These are phyloP conservation scores for Seiridium cupressi DNA, from an alignment of 2,329 filamentous ascomycete genomes.

Conservation along the genomic window DNA sequence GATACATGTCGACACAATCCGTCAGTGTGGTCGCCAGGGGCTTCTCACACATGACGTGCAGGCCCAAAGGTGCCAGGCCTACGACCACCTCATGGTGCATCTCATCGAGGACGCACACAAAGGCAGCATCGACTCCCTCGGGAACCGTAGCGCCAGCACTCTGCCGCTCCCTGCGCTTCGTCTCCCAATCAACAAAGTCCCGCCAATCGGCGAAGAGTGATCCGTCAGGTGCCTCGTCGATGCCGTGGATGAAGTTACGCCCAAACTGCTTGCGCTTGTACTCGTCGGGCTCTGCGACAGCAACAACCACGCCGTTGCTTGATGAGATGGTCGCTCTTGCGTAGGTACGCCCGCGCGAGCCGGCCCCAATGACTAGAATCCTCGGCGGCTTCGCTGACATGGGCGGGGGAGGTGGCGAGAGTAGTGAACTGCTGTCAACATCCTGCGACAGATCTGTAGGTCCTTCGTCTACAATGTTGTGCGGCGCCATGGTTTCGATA, in stretches of 20 bases:
- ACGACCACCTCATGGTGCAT: conserved; percentile 81
- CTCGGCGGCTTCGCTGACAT: conserved; percentile 54
- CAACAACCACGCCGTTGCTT: conserved; percentile 67
- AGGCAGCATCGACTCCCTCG: conserved; percentile 59
- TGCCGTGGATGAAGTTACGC: conserved; percentile 69
- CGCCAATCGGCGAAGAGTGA: conserved; percentile 74
- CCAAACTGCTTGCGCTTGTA: conserved; percentile 77
- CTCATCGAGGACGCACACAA: conserved; percentile 77
- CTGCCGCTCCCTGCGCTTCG: conserved; percentile 53
- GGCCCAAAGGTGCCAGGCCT: conserved; percentile 64
- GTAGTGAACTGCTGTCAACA: conserved; percentile 21
- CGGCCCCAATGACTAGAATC: conserved; percentile 79
- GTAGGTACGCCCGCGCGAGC: conserved; percentile 75
- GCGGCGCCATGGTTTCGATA: conserved; percentile 21
- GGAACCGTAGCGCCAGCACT: conserved; percentile 46
- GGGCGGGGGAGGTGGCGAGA: conserved; percentile 37
- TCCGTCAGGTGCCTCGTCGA: conserved; percentile 43
- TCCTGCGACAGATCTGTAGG: conserved; percentile 17
- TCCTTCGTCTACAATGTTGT: conserved; percentile 24
- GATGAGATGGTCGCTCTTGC: conserved; percentile 64
- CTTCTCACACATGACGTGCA: conserved; percentile 96
- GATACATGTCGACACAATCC: conserved; percentile 76
- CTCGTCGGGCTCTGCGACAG: conserved; percentile 76
- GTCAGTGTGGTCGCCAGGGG: conserved; percentile 77
- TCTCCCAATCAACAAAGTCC: conserved; percentile 74